Base-by-base conservation (phyloP, 2,329 filamentous ascomycete species). In the Arachnopeziza araneosa region DNA sequence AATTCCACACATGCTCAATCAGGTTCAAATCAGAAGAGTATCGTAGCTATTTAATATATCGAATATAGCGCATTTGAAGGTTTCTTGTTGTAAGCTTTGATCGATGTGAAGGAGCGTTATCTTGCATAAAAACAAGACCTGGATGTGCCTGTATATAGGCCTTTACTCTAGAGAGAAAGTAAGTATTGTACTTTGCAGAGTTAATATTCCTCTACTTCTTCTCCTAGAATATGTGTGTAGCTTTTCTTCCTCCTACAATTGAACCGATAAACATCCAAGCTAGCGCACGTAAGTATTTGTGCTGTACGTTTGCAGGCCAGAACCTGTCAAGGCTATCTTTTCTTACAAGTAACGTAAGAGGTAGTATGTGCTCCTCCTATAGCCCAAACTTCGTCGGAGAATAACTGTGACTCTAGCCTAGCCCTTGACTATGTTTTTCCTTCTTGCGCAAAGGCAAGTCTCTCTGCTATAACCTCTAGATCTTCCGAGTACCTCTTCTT, bases 11-110 rank as follows among this genome's bases (percentile, higher is more conserved):
- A 32, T 63, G 51, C 26, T 63, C 52, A 36, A 63, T 60, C 5
- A 63, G 21, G 30, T 63, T 63, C 4, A 63, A 32, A 55, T 63
- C 56, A 26, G 51, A 53, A 22, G 56, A 63, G 44, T 63, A 63
- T 2, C n/a, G 56, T 30, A 44, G 55, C 49, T 26, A 58, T 2
- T 48, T 14, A 50, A 63, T 61, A 10, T 17, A 52, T 1, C 1
- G 26, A 24, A 62, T 60, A 24, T 54, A 0, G 9, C 57, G 24
- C 3, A 3, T 5, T 49, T 52, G 7, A 10, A 63, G 21, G 24
- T 59, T 60, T 6, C 1, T 23, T 36, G 30, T 9, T 14, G 52
- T 59, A 14, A 48, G 1, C 5, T 52, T 21, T 1, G 26, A 59
- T n/a, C 50, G 24, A 50, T 60, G 51, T 22, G n/a, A 26, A 1